Evolutionary conservation across 257 asterid species (phyloP).

Genomic region (Fraxinus quadrangulata): DNA sequence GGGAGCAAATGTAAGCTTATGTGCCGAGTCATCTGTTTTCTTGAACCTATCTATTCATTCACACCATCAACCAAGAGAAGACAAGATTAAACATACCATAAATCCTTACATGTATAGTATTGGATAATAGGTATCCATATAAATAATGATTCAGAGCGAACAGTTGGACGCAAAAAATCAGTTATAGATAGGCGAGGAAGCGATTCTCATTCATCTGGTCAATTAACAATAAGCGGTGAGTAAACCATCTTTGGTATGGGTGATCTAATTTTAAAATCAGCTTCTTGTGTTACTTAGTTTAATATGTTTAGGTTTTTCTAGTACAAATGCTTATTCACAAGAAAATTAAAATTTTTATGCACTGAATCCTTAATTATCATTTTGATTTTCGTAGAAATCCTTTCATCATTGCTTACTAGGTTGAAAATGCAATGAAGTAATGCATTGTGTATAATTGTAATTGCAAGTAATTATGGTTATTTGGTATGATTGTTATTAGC

Average conservation of each 20-base stretch:
- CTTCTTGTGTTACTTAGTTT: slow-evolving; percentile 3
- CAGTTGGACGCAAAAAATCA: slow-evolving; percentile 71
- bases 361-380: neutral
- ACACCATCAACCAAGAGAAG: slow-evolving; percentile 66
- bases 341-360: neutral
- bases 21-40: slow-evolving; percentile 63
- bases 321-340: neutral
- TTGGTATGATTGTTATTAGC: too few relatives aligned
- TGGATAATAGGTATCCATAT: slow-evolving; percentile 16
- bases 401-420: too few relatives aligned
- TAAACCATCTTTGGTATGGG: neutral
- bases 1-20: slow-evolving; percentile 63
- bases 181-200: slow-evolving; percentile 82
- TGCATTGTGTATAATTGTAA: too few relatives aligned
- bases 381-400: slow-evolving; percentile 4
- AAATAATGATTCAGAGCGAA: slow-evolving; percentile 30
- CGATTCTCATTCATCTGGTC: slow-evolving; percentile 45
- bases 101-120: slow-evolving; percentile 46
- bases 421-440: too few relatives aligned
- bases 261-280: slow-evolving; percentile 4
- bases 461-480: too few relatives aligned
- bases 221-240: slow-evolving; percentile 60
- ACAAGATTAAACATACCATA: slow-evolving; percentile 48
- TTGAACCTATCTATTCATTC: slow-evolving; percentile 56
- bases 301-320: neutral